phyloP scores from a whole-genome alignment of 768 basidiomycete species.

The Naganishia vaughanmartiniae region DNA sequence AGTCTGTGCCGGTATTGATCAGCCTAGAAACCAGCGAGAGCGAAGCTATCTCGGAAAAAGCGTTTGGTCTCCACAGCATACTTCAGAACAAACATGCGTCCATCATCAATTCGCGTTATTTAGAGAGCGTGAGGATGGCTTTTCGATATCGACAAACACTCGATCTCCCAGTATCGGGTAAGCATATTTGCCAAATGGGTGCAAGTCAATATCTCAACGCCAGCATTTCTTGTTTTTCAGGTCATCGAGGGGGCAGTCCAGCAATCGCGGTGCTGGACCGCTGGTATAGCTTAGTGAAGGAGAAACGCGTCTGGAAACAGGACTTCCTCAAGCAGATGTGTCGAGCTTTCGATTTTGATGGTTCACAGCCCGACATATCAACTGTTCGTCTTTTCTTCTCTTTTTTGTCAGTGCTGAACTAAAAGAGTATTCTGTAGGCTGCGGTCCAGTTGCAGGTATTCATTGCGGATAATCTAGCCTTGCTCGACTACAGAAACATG shows the following conservation, averaged over 20 bases:
- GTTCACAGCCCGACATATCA: slow-evolving; percentile 54
- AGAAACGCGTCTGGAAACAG: slow-evolving; percentile 79
- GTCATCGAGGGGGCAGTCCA: slow-evolving; percentile 64
- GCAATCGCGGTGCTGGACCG: slow-evolving; percentile 75
- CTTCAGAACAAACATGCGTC: slow-evolving; percentile 86
- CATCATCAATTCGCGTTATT: slow-evolving; percentile 79
- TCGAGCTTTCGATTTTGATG: slow-evolving; percentile 73
- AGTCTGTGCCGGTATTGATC: slow-evolving; percentile 89
- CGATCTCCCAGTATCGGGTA: slow-evolving; percentile 36
- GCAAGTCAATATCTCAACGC: neutral
- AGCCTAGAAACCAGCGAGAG: slow-evolving; percentile 84
- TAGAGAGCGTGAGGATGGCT: slow-evolving; percentile 72
- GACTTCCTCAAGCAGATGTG: slow-evolving; percentile 82
- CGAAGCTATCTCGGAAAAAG: slow-evolving; percentile 64
- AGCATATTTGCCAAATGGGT: neutral
- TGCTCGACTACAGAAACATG: slow-evolving; percentile 90
- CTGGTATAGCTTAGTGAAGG: slow-evolving; percentile 88
- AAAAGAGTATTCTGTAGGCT: slow-evolving; percentile 58
- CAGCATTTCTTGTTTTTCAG: slow-evolving; percentile 50
- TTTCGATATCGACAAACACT: slow-evolving; percentile 73
- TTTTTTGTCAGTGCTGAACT: neutral
- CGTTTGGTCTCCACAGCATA: slow-evolving; percentile 72
- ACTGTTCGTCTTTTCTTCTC: neutral
- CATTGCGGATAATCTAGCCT: slow-evolving; percentile 89
- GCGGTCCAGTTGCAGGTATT: slow-evolving; percentile 84